These are phyloP conservation scores for Stachybotrys chlorohalonatus DNA, from an alignment of 2,329 filamentous ascomycete genomes.

Conservation along the genomic window DNA sequence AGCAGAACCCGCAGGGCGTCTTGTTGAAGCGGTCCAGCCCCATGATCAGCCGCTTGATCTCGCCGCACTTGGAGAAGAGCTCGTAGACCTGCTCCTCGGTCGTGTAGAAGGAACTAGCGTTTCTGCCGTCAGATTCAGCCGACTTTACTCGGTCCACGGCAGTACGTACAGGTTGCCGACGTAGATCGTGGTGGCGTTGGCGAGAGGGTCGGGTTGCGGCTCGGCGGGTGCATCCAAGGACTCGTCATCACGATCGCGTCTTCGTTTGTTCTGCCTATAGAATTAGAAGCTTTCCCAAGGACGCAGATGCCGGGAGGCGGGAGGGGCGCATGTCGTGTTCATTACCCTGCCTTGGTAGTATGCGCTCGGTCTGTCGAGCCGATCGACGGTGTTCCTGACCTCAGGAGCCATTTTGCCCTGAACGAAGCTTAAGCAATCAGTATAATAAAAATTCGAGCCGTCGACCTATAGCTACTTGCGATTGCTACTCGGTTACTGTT, in stretches of 20 bases:
- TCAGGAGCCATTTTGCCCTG: conserved; percentile 30
- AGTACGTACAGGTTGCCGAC: conserved; percentile 78
- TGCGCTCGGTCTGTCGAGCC: conserved; percentile 88
- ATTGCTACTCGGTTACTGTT: too few species aligned
- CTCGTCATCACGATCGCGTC: conserved; percentile 52
- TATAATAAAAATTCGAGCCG: too few species aligned
- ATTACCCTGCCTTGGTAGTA: conserved; percentile 78
- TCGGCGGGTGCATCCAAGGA: conserved; percentile 41
- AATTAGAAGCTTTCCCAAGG: neutral
- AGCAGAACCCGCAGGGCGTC: conserved; percentile 98
- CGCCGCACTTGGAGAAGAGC: conserved; percentile 89
- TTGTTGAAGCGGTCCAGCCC: conserved; percentile 94
- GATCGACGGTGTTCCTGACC: conserved; percentile 68
- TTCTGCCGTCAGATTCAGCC: neutral
- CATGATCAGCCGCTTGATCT: conserved; percentile 98
- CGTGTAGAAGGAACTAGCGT: conserved; percentile 82
- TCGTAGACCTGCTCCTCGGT: conserved; percentile 99
- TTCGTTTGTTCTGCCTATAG: conserved; percentile 57
- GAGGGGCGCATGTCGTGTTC: neutral
- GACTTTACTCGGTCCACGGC: neutral
- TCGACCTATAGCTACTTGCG: too few species aligned
- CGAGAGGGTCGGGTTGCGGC: conserved; percentile 56
- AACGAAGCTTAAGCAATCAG: neutral
- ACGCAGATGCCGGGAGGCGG: neutral
- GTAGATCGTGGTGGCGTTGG: conserved; percentile 87